A percentile compares a stretch with the other conserved stretches of the same genome.
Evolutionary conservation across 768 basidiomycete species (phyloP).

Genomic region (Lyophyllum shimeji): DNA sequence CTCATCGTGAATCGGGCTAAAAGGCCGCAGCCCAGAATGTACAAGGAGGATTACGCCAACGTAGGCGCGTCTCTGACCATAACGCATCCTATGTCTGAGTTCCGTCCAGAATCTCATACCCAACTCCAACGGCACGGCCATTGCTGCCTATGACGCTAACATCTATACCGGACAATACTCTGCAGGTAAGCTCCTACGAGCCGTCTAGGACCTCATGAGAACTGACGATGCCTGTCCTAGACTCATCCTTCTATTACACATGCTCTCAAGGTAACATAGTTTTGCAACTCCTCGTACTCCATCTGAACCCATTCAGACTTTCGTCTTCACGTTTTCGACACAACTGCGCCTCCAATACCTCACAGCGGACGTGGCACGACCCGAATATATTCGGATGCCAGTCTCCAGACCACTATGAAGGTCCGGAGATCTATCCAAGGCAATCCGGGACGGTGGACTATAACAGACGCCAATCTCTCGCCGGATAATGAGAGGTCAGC

Average conservation of each 20-base stretch:
- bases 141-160: conserved; percentile 69
- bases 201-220: not conserved
- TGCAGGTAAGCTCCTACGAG: conserved; percentile 42
- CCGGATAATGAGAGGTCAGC: conserved; percentile 81
- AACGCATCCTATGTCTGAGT: not conserved
- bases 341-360: conserved; percentile 45
- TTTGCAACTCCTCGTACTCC: not conserved
- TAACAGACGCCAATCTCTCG: conserved; percentile 92
- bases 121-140: conserved; percentile 77
- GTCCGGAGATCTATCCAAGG: conserved; percentile 71
- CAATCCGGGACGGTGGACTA: conserved; percentile 82
- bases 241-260: conserved; percentile 92
- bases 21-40: conserved; percentile 28
- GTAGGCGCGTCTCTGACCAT: conserved; percentile 34
- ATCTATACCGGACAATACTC: conserved; percentile 88
- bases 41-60: conserved; percentile 53
- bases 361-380: conserved; percentile 15
- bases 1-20: conserved; percentile 43
- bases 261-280: conserved; percentile 71
- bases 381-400: conserved; percentile 15
- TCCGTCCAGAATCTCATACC: conserved; percentile 63
- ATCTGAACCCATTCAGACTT: conserved; percentile 59
- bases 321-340: conserved; percentile 85
- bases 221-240: conserved; percentile 33
- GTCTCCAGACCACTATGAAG: conserved; percentile 44